Evolutionary conservation across 495 filamentous ascomycete genomes (phyloP).

Genomic region (Hypoxylon intermedium): DNA sequence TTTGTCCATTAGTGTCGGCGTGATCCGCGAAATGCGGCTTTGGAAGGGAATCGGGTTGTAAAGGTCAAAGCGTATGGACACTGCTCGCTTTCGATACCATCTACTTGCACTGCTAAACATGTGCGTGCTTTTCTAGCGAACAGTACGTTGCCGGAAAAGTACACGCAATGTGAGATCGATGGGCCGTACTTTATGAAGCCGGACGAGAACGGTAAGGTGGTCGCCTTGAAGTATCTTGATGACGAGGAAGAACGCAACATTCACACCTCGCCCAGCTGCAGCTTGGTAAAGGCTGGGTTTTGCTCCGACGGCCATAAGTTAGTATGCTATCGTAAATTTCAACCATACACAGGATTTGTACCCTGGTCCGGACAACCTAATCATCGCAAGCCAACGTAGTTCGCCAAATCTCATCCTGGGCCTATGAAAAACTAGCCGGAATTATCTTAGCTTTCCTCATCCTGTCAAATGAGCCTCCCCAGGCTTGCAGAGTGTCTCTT

Average conservation of each 20-base stretch:
- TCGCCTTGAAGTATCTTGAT: slow-evolving; percentile 8
- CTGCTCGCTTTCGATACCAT: slow-evolving; percentile 51
- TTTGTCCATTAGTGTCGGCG: slow-evolving; percentile 53
- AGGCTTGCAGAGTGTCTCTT: no score
- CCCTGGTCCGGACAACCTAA: no score
- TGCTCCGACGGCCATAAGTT: neutral
- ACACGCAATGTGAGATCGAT: slow-evolving; percentile 46
- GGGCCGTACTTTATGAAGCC: slow-evolving; percentile 44
- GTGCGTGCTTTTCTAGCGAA: slow-evolving; percentile 49
- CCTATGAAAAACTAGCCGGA: no score
- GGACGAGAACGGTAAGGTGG: slow-evolving; percentile 22
- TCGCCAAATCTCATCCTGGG: no score
- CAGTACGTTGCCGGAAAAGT: slow-evolving; percentile 45
- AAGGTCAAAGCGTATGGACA: slow-evolving; percentile 56
- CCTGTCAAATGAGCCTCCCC: no score
- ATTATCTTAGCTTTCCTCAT: no score
- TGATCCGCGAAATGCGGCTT: slow-evolving; percentile 47
- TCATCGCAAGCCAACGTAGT: no score
- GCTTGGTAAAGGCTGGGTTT: slow-evolving; percentile 33
- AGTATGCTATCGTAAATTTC: no score
- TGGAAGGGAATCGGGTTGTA: slow-evolving; percentile 49
- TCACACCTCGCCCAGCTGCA: slow-evolving; percentile 42
- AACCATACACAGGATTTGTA: no score
- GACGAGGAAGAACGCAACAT: slow-evolving; percentile 36
- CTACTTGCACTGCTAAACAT: slow-evolving; percentile 46